Conservation (phyloP, 2,329 filamentous ascomycete genomes). For the Verticillium nonalfalfae region DNA sequence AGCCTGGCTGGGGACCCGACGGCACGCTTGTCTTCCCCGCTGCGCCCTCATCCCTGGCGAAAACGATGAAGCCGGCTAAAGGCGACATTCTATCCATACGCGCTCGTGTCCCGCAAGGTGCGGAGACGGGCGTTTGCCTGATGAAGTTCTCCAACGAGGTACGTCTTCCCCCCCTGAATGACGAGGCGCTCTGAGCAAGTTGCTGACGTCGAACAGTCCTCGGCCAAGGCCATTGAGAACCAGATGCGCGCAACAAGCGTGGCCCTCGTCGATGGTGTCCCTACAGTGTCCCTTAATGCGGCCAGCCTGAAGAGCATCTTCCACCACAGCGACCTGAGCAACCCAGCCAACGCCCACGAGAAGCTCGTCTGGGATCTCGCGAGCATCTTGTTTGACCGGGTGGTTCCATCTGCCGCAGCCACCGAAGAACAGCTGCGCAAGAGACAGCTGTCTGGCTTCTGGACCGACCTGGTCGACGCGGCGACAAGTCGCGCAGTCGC, state of each 20-base stretch:
- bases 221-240: constrained; percentile 44
- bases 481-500: constrained; percentile 48
- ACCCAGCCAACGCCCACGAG: constrained; percentile 53
- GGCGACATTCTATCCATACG: constrained; percentile 46
- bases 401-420: constrained; percentile 26
- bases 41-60: constrained; percentile 14
- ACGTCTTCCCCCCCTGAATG: constrained; percentile 8
- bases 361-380: constrained; percentile 79
- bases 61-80: constrained; percentile 18
- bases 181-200: not conserved
- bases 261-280: constrained; percentile 48
- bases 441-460: constrained; percentile 60
- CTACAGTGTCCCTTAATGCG: constrained; percentile 44
- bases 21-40: constrained; percentile 61
- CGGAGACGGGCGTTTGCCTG: constrained; percentile 58
- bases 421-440: constrained; percentile 40
- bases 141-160: constrained; percentile 55
- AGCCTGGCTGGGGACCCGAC: constrained; percentile 72
- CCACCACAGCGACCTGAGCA: constrained; percentile 31
- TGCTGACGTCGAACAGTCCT: constrained; percentile 32
- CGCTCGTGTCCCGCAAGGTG: constrained; percentile 54
- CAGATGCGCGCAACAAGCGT: constrained; percentile 53
- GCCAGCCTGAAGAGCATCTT: constrained; percentile 29
- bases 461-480: constrained; percentile 59
- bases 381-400: constrained; percentile 78